Percentiles rank a stretch among this genome's conserved stretches.
phyloP scores from a whole-genome alignment of 345 rosid genomes.

The Salix suchowensis region DNA sequence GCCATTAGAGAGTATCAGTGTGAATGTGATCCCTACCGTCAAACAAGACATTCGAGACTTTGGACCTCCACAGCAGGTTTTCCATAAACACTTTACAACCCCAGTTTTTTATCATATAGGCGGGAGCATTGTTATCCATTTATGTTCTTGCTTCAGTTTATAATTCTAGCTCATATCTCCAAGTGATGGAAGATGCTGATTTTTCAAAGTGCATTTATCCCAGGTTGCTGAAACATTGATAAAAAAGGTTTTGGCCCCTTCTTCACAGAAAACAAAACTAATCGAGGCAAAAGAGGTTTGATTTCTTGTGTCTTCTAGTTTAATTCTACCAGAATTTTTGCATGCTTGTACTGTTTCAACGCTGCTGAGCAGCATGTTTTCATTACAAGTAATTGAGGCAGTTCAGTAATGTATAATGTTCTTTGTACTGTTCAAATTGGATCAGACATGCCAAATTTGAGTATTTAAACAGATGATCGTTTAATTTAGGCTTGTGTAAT shows the following conservation, averaged over 20 bases:
- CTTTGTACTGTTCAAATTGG: background rate
- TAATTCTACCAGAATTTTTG: background rate
- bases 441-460: background rate
- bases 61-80: slow-evolving; percentile 83
- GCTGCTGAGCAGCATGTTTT: background rate
- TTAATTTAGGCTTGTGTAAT: background rate
- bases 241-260: slow-evolving; percentile 73
- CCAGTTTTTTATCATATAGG: background rate
- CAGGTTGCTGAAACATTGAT: slow-evolving; percentile 86
- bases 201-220: slow-evolving; percentile 13
- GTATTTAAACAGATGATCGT: background rate
- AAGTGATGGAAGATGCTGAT: background rate
- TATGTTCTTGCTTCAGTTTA: background rate
- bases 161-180: background rate
- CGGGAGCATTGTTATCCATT: background rate
- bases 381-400: background rate
- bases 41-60: slow-evolving; percentile 76
- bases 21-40: slow-evolving; percentile 56
- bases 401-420: background rate
- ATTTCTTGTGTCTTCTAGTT: slow-evolving; percentile 3
- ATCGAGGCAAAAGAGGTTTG: slow-evolving; percentile 67
- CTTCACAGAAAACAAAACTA: slow-evolving; percentile 75
- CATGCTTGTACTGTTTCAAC: background rate
- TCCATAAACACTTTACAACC: background rate
- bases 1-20: slow-evolving; percentile 85